phyloP scores from a whole-genome alignment of 176 grass and related monocot genomes.

The Zea mays region Zm-B73-REFERENCE-NAM-5.0 NC_050100.1:14256001-14256500 shows the following conservation, averaged over 20 bases:
- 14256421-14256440: no score
- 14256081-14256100: conserved; percentile 35
- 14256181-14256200: background rate
- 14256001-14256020: background rate
- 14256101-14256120: no score
- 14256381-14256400: no score
- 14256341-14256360: no score
- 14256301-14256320: background rate
- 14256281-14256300: background rate
- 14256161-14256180: background rate
- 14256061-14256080: no score
- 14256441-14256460: no score
- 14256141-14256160: background rate
- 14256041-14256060: conserved; percentile 8
- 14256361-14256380: no score
- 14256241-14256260: background rate
- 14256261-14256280: background rate
- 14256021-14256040: conserved; percentile 21
- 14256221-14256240: background rate
- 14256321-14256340: no score
- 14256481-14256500: background rate
- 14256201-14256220: background rate
- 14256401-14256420: no score
- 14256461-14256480: no score
- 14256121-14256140: background rate